Base-by-base conservation (phyloP, 305 asterid species). In the Solanum hybrid region DNA sequence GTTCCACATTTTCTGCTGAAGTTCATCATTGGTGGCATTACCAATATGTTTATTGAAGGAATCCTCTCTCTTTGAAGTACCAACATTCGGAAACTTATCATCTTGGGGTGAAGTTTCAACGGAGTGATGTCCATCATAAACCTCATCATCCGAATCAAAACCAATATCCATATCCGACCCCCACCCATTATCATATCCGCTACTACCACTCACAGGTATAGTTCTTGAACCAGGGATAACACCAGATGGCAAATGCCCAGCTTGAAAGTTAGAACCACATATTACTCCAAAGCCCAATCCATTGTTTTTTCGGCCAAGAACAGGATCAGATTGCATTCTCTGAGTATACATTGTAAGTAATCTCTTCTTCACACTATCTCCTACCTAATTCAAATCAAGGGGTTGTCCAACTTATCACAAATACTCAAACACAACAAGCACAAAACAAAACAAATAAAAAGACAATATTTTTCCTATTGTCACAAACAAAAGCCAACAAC, bases 61-160 rank as follows among this genome's bases (percentile, higher is more conserved):
- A 57, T 33, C 61, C 46, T 61, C 71, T 82, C 90, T 90, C 73
- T 82, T 82, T 61, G 82, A 90, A 13, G 89, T 64, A 81, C 93
- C 89, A 89, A 95, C 93, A 89, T 92, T 91, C 24, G 89, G 92
- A 87, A 92, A 90, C 91, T 94, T 96, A 87, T 96, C 95, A 90
- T 97, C 99, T 89, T 96, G 99, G 5, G 99, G 98, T 0, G 99
- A 96, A 35, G 98, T 94, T 91, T 96, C 98, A 10, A 93, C 92
- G 1, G 98, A 95, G 89, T 94, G 95, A 57, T 34, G 94, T 6
- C 93, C 93, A 34, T 96, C 98, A 84, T 94, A 92, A 80, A 90
- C 89, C 88, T 94, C 98, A 18, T 90, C 93, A 20, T 97, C 99
- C 0, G 99, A 97, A 89, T 96, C 98, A 6, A 97, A 95, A 82